A percentile compares a stretch with the other conserved stretches of the same genome.
phyloP scores from a whole-genome alignment of 148 eudicot genomes.

The Chenopodium suecicum region DNA sequence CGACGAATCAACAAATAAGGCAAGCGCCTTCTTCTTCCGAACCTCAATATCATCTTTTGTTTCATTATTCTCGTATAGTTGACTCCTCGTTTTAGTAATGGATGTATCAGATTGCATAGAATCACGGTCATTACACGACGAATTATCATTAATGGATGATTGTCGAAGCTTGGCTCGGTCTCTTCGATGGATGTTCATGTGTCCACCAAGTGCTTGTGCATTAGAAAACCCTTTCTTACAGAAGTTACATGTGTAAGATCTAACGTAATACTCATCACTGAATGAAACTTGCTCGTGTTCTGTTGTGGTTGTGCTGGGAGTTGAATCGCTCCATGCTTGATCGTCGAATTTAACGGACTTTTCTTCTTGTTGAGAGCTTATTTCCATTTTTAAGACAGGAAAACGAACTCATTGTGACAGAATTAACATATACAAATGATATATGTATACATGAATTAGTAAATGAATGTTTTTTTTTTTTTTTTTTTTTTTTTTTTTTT shows the following conservation, averaged over 20 bases:
- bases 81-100: not conserved
- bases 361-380: not conserved
- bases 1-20: conserved; percentile 30
- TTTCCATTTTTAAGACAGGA: not conserved
- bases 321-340: not conserved
- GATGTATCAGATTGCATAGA: not conserved
- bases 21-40: conserved; percentile 5
- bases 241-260: conserved; percentile 42
- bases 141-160: conserved; percentile 2
- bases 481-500: no score
- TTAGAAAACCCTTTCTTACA: conserved; percentile 55
- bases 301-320: not conserved
- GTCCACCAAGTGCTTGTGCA: conserved; percentile 53
- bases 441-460: not conserved
- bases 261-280: conserved; percentile 19
- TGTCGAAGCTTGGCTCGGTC: conserved; percentile 47
- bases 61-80: not conserved
- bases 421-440: not conserved
- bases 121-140: not conserved
- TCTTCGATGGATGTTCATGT: conserved; percentile 54
- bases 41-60: not conserved
- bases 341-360: not conserved
- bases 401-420: not conserved
- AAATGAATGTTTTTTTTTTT: not conserved
- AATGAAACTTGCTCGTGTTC: not conserved